Base-by-base conservation (phyloP, 345 rosid genomes). In the Citrus inodora region DNA sequence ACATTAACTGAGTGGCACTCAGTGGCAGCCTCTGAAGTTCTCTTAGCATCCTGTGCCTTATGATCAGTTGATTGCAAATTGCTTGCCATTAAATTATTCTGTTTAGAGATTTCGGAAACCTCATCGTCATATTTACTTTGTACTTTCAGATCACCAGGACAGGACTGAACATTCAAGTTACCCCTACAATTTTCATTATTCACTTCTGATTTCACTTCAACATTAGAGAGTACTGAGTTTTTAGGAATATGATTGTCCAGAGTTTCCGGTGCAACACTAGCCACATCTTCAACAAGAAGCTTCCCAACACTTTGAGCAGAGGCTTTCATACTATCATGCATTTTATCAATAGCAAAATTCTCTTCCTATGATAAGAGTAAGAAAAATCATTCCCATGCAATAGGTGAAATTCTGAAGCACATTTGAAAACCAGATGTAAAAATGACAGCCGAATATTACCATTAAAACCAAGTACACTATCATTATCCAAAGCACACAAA, bases 351-450 rank as follows among this genome's bases (percentile, higher is more conserved):
- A 75, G 64, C 66, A 27, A 70, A 56, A 53, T 76, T 74, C 32
- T 83, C 86, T 80, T 81, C 92, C 97, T 91, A 83, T 59, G 67
- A 78, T 32, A 82, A 85, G 67, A 78, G 67, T 24, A 67, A 56
- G 37, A 4, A 55, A 76, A 75, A 59, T 71, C 35, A 80, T 51
- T 81, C 16, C 56, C 19, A 21, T 37, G 61, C 25, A 77, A 27
- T 21, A 46, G 61, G n/a, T 25, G 16, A 68, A 73, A 21, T 53
- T 71, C 35, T 67, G 48, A 69, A 24, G 48, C 82, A 24, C 62
- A 58, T 6, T 30, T 19, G 33, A 7, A 63, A 74, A 65, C 48
- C 46, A 60, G 38, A 64, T 64, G 37, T 9, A 24, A 10, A 66
- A 22, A 17, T 46, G 51, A 76, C 9, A 3, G 22, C 51, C 7